These are phyloP conservation scores for Beauveria pseudobassiana DNA, from an alignment of 2,329 filamentous ascomycete genomes.

Conservation along the genomic window DNA sequence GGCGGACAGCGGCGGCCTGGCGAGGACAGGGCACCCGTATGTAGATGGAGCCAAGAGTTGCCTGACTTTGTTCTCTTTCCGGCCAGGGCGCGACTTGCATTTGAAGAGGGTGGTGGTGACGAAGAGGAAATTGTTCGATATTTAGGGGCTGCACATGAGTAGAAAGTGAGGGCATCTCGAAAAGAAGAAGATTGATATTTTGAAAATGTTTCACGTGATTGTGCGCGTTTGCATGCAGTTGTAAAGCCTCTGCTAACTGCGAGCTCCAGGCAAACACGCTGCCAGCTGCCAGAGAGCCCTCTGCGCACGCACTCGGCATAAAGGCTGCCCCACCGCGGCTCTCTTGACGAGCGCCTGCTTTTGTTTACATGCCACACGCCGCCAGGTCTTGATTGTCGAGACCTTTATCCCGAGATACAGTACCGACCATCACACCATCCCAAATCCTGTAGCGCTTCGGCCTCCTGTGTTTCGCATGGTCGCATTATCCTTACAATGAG, in stretches of 20 bases:
- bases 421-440: constrained; percentile 13
- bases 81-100: constrained; percentile 5
- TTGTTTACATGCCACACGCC: constrained; percentile 1
- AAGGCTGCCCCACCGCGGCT: background rate
- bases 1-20: background rate
- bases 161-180: background rate
- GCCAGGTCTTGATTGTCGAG: background rate
- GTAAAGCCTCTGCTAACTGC: background rate
- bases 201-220: constrained; percentile 1
- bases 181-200: background rate
- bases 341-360: background rate
- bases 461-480: background rate
- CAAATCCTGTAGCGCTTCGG: constrained; percentile 9
- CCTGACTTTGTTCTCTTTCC: constrained; percentile 6
- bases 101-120: background rate
- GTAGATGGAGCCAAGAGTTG: constrained; percentile 11
- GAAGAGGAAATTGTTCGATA: background rate
- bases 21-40: background rate
- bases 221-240: background rate
- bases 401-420: background rate
- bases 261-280: background rate
- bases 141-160: background rate
- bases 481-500: constrained; percentile 23
- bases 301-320: background rate
- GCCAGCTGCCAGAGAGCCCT: background rate